Percentiles rank a stretch among this genome's conserved stretches.
These are phyloP conservation scores for Cicer cuneatum DNA, from an alignment of 306 rosid genomes.

Conservation along the genomic window DNA sequence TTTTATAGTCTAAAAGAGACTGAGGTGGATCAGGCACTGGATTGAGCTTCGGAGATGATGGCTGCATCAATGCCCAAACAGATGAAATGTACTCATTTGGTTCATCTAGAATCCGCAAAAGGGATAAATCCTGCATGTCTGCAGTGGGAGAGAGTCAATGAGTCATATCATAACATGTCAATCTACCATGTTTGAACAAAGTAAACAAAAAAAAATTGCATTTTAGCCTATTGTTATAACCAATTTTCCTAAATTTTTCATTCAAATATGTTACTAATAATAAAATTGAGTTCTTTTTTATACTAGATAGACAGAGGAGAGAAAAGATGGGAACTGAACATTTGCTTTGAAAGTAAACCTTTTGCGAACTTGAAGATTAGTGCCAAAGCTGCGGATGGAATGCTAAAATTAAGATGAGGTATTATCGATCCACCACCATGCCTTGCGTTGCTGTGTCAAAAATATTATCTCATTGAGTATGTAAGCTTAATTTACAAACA, in stretches of 20 bases:
- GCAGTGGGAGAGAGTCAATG: constrained; percentile 42
- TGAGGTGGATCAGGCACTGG: constrained; percentile 55
- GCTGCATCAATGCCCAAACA: constrained; percentile 87
- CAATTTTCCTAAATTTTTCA: constrained; percentile 19
- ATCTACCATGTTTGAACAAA: constrained; percentile 18
- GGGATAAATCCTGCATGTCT: constrained; percentile 73
- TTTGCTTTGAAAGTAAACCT: constrained; percentile 54
- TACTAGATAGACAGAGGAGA: not conserved
- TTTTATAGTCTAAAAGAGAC: constrained; percentile 48
- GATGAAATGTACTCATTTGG: constrained; percentile 69
- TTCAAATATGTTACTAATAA: not conserved
- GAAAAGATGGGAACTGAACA: constrained; percentile 11
- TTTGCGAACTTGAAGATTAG: constrained; percentile 73
- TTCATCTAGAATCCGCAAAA: constrained; percentile 68
- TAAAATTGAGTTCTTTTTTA: constrained; percentile 7
- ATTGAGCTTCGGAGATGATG: constrained; percentile 63
- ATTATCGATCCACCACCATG: constrained; percentile 85
- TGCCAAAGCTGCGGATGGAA: constrained; percentile 79
- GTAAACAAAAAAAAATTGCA: constrained; percentile 1
- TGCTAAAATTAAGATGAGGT: constrained; percentile 95
- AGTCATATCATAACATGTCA: constrained; percentile 35
- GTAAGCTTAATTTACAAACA: constrained; percentile 44
- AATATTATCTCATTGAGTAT: constrained; percentile 42
- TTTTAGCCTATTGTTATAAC: not conserved
- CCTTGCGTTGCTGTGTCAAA: constrained; percentile 81